Conservation (phyloP, 441 rosid genomes). For the Bruguiera hainesii region DNA sequence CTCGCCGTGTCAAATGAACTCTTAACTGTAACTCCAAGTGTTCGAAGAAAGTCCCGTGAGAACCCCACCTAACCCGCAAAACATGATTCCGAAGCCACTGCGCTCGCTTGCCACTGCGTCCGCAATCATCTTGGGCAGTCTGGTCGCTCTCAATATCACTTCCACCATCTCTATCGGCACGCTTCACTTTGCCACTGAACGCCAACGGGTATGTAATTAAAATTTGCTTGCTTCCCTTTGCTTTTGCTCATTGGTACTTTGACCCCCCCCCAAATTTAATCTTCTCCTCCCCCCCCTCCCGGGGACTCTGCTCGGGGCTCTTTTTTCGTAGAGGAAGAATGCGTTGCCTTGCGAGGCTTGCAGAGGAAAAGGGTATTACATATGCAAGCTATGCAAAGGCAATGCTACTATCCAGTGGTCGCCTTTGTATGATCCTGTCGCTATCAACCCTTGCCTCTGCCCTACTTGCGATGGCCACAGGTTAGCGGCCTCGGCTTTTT, state of each 20-base stretch:
- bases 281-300: no score
- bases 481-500: conserved; percentile 26
- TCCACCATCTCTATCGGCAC: conserved; percentile 43
- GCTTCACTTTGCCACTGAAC: conserved; percentile 42
- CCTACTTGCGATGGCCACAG: conserved; percentile 90
- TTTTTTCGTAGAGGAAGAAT: conserved; percentile 33
- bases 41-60: conserved; percentile 50
- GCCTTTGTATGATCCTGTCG: conserved; percentile 75
- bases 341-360: conserved; percentile 55
- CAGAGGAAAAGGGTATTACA: conserved; percentile 79
- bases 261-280: neutral
- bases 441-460: conserved; percentile 77
- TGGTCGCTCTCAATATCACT: conserved; percentile 45
- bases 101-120: conserved; percentile 34
- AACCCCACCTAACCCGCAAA: conserved; percentile 8
- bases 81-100: conserved; percentile 60
- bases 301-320: neutral
- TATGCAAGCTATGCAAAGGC: conserved; percentile 82
- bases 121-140: conserved; percentile 51
- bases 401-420: conserved; percentile 71
- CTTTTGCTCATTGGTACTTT: neutral
- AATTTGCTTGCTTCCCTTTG: no score
- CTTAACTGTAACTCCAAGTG: conserved; percentile 10
- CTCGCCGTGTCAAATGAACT: no score
- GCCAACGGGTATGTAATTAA: conserved; percentile 39